Conservation (phyloP, 495 filamentous ascomycete species). For the Trichoderma reesei region DNA sequence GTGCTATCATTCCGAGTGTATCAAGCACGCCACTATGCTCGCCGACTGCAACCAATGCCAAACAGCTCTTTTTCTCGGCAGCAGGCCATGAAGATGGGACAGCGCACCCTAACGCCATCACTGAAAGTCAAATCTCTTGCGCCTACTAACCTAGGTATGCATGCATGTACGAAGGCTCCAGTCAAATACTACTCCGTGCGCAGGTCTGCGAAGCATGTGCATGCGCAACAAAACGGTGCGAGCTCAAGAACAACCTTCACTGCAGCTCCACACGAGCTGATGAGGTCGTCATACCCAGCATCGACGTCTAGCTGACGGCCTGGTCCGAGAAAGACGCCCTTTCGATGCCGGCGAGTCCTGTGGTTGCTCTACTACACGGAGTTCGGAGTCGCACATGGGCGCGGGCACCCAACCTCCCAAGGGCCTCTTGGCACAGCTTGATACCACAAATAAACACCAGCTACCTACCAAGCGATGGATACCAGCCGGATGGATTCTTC, state of each 20-base stretch:
- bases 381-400: neutral
- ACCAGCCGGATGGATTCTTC: neutral
- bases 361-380: neutral
- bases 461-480: neutral
- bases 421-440: neutral
- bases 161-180: constrained; percentile 7
- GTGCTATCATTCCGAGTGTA: neutral
- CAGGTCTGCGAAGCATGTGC: neutral
- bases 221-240: neutral
- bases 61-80: neutral
- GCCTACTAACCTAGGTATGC: neutral
- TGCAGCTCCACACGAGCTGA: neutral
- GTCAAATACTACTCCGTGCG: constrained; percentile 1
- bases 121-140: constrained; percentile 8
- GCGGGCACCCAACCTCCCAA: neutral
- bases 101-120: constrained; percentile 1
- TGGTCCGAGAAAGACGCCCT: neutral
- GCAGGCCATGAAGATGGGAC: neutral
- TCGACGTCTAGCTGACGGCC: neutral
- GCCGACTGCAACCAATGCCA: neutral
- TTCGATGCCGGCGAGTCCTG: neutral
- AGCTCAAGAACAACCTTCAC: neutral
- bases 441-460: neutral
- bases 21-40: neutral
- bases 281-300: neutral